Evolutionary conservation across 2,329 filamentous ascomycete species (phyloP).

Genomic region (Coleophoma eucalyptorum): DNA sequence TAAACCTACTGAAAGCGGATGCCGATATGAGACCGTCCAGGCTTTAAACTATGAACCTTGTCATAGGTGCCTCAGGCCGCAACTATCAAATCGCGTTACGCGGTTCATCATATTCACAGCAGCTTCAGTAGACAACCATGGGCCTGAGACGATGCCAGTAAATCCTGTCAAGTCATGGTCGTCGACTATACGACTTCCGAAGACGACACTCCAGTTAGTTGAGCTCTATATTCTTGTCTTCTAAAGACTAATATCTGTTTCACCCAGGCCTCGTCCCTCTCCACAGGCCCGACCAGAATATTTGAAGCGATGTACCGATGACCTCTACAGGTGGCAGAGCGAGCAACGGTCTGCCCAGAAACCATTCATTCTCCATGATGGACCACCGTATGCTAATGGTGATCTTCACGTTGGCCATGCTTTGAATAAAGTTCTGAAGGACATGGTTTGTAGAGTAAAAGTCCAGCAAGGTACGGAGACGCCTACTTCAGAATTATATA

Average conservation of each 20-base stretch:
- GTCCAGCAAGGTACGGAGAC: constrained; percentile 60
- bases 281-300: constrained; percentile 47
- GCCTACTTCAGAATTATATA: background rate
- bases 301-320: constrained; percentile 76
- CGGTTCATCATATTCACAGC: background rate
- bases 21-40: too few species aligned
- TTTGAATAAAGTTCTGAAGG: constrained; percentile 95
- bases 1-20: too few species aligned
- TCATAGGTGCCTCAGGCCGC: background rate
- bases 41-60: too few species aligned
- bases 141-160: constrained; percentile 23
- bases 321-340: constrained; percentile 84
- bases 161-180: constrained; percentile 57
- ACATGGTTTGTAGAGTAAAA: constrained; percentile 82
- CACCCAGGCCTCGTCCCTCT: constrained; percentile 29
- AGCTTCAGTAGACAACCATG: constrained; percentile 3
- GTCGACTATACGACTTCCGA: constrained; percentile 71
- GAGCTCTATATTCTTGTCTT: background rate
- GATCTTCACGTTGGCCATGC: constrained; percentile 89
- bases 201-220: constrained; percentile 68
- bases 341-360: constrained; percentile 26
- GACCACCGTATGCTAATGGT: constrained; percentile 95
- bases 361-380: constrained; percentile 85
- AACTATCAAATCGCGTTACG: background rate
- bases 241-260: background rate